A percentile compares a stretch with the other conserved stretches of the same genome.
These are phyloP conservation scores for Phytophthora pseudosyringae DNA, from an alignment of 352 stramenopile species.

Conservation along the genomic window DNA sequence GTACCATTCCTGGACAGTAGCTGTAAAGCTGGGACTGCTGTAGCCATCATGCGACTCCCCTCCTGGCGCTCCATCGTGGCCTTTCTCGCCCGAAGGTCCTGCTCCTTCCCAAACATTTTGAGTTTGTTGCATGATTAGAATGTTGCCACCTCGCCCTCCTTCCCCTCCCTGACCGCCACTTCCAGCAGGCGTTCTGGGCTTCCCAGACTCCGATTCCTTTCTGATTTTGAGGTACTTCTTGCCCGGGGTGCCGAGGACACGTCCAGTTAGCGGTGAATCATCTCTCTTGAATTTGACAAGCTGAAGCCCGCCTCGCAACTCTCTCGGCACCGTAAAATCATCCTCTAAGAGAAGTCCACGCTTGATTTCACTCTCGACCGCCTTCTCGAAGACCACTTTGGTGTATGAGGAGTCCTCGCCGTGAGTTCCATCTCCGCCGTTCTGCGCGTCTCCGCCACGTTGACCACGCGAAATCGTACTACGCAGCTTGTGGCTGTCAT, in stretches of 20 bases:
- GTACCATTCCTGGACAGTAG: constrained; percentile 25
- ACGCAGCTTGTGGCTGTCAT: background rate
- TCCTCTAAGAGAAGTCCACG: background rate
- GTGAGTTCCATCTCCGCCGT: constrained; percentile 19
- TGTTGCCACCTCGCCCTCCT: constrained; percentile 14
- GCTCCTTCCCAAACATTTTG: constrained; percentile 1
- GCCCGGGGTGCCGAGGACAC: constrained; percentile 3
- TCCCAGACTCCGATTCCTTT: constrained; percentile 9
- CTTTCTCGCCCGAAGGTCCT: background rate
- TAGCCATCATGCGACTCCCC: constrained; percentile 12
- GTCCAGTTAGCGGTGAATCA: background rate
- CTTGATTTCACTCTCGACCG: background rate
- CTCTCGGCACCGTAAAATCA: background rate
- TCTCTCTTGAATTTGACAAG: background rate
- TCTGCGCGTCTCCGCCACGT: constrained; percentile 10
- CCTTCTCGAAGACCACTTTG: background rate
- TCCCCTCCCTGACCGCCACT: constrained; percentile 12
- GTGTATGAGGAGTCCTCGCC: constrained; percentile 15
- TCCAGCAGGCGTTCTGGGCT: constrained; percentile 1
- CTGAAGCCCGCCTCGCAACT: background rate
- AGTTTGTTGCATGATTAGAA: constrained; percentile 2
- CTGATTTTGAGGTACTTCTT: background rate
- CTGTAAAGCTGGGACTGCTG: constrained; percentile 14
- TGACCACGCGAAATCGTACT: constrained; percentile 15
- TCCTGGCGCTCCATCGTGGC: constrained; percentile 10